Evolutionary conservation across 23 red algal genomes (phyloP).

Genomic region (Gracilariopsis chorda): DNA sequence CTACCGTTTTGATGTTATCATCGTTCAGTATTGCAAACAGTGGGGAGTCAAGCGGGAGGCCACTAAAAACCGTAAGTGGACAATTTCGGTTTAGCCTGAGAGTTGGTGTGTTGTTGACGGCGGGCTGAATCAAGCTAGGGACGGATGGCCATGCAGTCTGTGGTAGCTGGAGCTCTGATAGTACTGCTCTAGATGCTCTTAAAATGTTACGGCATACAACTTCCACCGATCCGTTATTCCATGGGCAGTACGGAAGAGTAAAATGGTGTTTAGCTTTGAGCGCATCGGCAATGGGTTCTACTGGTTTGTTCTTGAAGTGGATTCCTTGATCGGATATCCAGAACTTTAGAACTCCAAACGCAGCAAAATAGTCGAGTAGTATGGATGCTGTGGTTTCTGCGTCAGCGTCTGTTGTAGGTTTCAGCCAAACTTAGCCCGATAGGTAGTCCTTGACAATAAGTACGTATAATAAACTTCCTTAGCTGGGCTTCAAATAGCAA

Average conservation of each 20-base stretch:
- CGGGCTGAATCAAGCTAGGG: not conserved
- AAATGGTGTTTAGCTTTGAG: slow-evolving; percentile 31
- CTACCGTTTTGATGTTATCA: too few relatives aligned
- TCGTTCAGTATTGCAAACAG: too few relatives aligned
- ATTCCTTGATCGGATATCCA: not conserved
- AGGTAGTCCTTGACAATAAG: not conserved
- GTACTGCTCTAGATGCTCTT: not conserved
- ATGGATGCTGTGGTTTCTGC: too few relatives aligned
- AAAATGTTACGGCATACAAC: not conserved
- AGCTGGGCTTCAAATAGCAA: not conserved
- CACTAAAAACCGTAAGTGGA: too few relatives aligned
- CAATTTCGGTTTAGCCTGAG: too few relatives aligned
- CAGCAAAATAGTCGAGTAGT: not conserved
- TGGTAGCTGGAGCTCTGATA: not conserved
- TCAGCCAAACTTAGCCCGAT: not conserved
- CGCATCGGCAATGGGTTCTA: not conserved
- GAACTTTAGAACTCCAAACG: not conserved
- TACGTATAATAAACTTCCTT: not conserved
- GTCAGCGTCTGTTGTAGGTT: not conserved
- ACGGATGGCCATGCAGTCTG: not conserved
- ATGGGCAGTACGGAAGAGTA: not conserved
- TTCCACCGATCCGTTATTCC: slow-evolving; percentile 32
- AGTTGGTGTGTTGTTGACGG: not conserved
- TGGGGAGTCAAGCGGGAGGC: too few relatives aligned
- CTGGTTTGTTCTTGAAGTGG: slow-evolving; percentile 14